A percentile compares a stretch with the other conserved stretches of the same genome.
These are phyloP conservation scores for Trichoderma lentiforme DNA, from an alignment of 2,329 filamentous ascomycete genomes.

Conservation along the genomic window DNA sequence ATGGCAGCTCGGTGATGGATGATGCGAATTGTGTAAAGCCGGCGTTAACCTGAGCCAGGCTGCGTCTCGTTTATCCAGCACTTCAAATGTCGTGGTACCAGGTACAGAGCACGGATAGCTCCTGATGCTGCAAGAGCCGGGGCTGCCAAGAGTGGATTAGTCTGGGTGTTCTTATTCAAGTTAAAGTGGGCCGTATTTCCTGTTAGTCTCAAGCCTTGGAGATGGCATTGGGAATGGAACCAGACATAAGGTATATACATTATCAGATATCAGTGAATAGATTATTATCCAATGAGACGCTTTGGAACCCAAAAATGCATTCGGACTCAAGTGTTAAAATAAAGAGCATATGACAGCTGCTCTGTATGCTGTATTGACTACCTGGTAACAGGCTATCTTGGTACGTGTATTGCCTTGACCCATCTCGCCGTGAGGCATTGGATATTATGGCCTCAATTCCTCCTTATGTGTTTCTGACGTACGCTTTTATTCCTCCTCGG, in stretches of 20 bases:
- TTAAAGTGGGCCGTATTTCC: neutral
- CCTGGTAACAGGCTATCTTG: neutral
- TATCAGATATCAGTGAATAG: neutral
- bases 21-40: neutral
- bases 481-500: constrained; percentile 29
- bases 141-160: neutral
- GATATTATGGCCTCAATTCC: neutral
- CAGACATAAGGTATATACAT: neutral
- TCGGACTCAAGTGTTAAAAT: neutral
- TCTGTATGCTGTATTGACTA: neutral
- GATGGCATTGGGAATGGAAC: neutral
- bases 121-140: neutral
- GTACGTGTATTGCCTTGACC: neutral
- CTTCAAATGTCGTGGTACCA: neutral
- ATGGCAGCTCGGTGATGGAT: neutral
- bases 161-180: neutral
- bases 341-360: neutral
- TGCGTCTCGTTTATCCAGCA: neutral
- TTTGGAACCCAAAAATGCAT: neutral
- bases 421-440: neutral
- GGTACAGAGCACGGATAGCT: neutral
- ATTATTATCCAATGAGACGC: neutral
- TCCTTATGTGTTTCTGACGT: neutral
- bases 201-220: neutral
- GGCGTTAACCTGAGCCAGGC: neutral